These are phyloP conservation scores for Septoria petroselini DNA, from an alignment of 2,329 filamentous ascomycete species.

Conservation along the genomic window DNA sequence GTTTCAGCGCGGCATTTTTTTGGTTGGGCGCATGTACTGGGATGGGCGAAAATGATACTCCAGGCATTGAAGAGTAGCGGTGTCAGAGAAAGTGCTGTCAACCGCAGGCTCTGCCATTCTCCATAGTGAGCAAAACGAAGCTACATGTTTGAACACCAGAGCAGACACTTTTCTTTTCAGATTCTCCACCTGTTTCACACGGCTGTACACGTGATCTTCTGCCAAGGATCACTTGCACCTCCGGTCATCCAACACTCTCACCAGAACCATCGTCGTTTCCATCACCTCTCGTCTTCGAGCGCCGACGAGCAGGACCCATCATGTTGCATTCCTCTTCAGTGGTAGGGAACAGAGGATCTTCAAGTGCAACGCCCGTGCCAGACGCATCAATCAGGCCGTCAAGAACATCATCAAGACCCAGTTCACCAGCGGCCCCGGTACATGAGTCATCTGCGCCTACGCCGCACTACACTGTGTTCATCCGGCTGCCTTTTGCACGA, in stretches of 20 bases:
- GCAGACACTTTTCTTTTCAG: constrained; percentile 9
- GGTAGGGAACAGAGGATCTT: constrained; percentile 26
- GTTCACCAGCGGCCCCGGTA: constrained; percentile 12
- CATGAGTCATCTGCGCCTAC: constrained; percentile 5
- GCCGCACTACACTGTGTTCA: constrained; percentile 67
- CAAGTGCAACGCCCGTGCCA: constrained; percentile 23
- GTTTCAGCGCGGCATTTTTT: constrained; percentile 26
- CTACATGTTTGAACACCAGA: constrained; percentile 26
- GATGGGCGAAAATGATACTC: constrained; percentile 14
- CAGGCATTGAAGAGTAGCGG: constrained; percentile 20
- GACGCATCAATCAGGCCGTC: constrained; percentile 12
- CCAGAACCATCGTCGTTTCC: constrained; percentile 12
- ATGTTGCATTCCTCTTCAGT: constrained; percentile 32
- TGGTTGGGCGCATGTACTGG: constrained; percentile 27
- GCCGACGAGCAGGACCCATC: background rate
- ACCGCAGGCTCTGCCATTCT: constrained; percentile 22
- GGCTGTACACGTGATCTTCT: constrained; percentile 5
- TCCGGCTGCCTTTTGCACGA: constrained; percentile 84
- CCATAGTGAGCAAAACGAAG: constrained; percentile 30
- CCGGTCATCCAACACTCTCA: constrained; percentile 8
- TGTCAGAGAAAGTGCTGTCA: constrained; percentile 17
- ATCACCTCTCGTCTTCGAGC: constrained; percentile 6
- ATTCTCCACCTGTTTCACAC: constrained; percentile 6
- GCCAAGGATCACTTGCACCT: constrained; percentile 7
- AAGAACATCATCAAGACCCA: constrained; percentile 24